Conservation (phyloP, 2,329 filamentous ascomycete genomes). For the Epichloe uncinata region DNA sequence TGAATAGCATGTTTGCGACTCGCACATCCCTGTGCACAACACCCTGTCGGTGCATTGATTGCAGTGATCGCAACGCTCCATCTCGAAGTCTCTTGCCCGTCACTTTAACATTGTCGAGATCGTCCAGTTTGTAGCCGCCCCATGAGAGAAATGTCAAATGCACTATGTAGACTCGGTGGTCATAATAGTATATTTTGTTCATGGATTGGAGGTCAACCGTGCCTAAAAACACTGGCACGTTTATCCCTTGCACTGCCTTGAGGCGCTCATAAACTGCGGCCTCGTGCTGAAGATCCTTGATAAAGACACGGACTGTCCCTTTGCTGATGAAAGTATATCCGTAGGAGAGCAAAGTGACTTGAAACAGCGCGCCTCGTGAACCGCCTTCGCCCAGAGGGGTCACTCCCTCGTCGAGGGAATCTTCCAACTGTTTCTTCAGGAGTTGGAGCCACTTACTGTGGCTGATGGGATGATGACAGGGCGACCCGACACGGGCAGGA, state of each 20-base stretch:
- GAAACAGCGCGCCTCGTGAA: slow-evolving; percentile 26
- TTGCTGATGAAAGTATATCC: slow-evolving; percentile 32
- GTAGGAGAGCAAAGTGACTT: slow-evolving; percentile 25
- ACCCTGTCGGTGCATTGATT: slow-evolving; percentile 12
- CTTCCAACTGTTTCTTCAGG: slow-evolving; percentile 18
- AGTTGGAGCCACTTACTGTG: slow-evolving; percentile 16
- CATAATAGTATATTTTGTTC: slow-evolving; percentile 20
- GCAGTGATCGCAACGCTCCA: slow-evolving; percentile 8
- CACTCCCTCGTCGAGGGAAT: slow-evolving; percentile 19
- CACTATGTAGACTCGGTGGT: slow-evolving; percentile 18
- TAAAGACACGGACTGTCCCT: slow-evolving; percentile 20
- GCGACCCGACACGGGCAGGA: neutral
- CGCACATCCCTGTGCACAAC: slow-evolving; percentile 16
- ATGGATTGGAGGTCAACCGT: slow-evolving; percentile 21
- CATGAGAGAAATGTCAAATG: slow-evolving; percentile 21
- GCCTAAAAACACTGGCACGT: slow-evolving; percentile 26
- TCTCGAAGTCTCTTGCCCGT: slow-evolving; percentile 1
- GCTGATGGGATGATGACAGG: slow-evolving; percentile 16
- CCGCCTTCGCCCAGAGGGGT: slow-evolving; percentile 15
- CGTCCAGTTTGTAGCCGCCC: neutral
- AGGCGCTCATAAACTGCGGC: slow-evolving; percentile 22
- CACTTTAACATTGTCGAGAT: neutral
- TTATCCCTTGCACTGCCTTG: slow-evolving; percentile 17
- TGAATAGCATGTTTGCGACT: slow-evolving; percentile 15
- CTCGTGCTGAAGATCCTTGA: slow-evolving; percentile 22